These are phyloP conservation scores for Xylaria sp. DNA, from an alignment of 2,329 filamentous ascomycete genomes.

Conservation along the genomic window DNA sequence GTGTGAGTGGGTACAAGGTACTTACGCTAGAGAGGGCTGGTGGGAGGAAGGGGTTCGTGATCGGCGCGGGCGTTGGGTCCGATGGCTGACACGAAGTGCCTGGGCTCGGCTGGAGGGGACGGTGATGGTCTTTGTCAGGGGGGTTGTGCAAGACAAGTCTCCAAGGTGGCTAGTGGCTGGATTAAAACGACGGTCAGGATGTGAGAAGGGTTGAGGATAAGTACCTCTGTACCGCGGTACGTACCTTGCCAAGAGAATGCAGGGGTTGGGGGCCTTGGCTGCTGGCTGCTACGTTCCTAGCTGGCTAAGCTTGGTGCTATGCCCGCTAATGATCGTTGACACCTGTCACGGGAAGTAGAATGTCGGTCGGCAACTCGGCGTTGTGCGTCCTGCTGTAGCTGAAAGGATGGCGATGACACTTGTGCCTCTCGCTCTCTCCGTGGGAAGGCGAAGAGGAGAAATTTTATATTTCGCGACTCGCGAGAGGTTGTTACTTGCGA, in stretches of 20 bases:
- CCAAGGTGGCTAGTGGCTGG: slow-evolving; percentile 38
- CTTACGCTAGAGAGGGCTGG: slow-evolving; percentile 34
- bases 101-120: slow-evolving; percentile 39
- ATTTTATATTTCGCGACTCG: slow-evolving; percentile 5
- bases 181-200: slow-evolving; percentile 38
- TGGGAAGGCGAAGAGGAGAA: slow-evolving; percentile 2
- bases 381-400: slow-evolving; percentile 14
- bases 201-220: slow-evolving; percentile 8
- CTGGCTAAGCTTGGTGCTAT: slow-evolving; percentile 11
- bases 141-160: slow-evolving; percentile 22
- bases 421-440: slow-evolving; percentile 33
- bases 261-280: slow-evolving; percentile 30
- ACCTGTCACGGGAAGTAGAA: slow-evolving; percentile 14
- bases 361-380: slow-evolving; percentile 31
- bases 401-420: slow-evolving; percentile 26
- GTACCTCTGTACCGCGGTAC: slow-evolving; percentile 5
- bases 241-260: slow-evolving; percentile 31
- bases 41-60: slow-evolving; percentile 37
- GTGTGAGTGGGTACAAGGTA: slow-evolving; percentile 29
- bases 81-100: slow-evolving; percentile 48
- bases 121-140: slow-evolving; percentile 39
- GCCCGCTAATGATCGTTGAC: neutral
- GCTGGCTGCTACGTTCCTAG: slow-evolving; percentile 30
- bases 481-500: slow-evolving; percentile 17
- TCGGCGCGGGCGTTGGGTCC: slow-evolving; percentile 39